phyloP scores from a whole-genome alignment of 1,284 basidiomycete genomes.

The Trichosporon sp. region DNA sequence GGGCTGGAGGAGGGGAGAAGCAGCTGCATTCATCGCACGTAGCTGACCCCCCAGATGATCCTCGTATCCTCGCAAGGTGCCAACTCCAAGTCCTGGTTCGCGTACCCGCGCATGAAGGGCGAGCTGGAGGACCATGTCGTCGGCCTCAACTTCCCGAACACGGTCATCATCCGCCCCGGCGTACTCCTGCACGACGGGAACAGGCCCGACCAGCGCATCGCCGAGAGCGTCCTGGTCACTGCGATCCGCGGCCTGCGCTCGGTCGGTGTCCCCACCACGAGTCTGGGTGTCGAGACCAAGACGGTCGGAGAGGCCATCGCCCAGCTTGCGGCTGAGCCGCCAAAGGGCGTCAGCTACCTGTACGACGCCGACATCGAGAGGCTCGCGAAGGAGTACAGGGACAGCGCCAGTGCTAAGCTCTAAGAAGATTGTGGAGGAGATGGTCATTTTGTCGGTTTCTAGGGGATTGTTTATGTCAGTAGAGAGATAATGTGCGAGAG shows the following conservation, averaged over 20 bases:
- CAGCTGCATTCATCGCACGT: too few species aligned
- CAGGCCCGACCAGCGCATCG: conserved; percentile 32
- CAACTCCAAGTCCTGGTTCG: conserved; percentile 34
- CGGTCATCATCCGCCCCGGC: conserved; percentile 51
- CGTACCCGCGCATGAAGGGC: conserved; percentile 52
- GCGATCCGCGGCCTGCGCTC: conserved; percentile 32
- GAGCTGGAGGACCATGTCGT: conserved; percentile 50
- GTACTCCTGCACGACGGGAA: conserved; percentile 37
- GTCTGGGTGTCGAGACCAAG: conserved; percentile 35
- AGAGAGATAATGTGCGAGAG: background rate
- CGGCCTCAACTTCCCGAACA: conserved; percentile 42
- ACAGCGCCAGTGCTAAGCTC: background rate
- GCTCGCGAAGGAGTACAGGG: conserved; percentile 38
- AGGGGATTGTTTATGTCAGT: too few species aligned
- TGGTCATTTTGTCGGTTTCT: too few species aligned
- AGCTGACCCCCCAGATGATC: conserved; percentile 40
- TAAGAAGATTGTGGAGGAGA: background rate
- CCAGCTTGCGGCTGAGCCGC: conserved; percentile 44
- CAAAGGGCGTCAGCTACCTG: conserved; percentile 34
- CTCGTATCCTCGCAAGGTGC: conserved; percentile 48
- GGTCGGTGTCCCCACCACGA: conserved; percentile 35
- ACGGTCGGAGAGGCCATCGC: conserved; percentile 50
- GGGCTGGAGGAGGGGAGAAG: too few species aligned
- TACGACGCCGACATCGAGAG: conserved; percentile 40
- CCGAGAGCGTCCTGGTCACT: conserved; percentile 31